A percentile compares a stretch with the other conserved stretches of the same genome.
phyloP scores from a whole-genome alignment of 306 rosid genomes.

The Acacia confusa region DNA sequence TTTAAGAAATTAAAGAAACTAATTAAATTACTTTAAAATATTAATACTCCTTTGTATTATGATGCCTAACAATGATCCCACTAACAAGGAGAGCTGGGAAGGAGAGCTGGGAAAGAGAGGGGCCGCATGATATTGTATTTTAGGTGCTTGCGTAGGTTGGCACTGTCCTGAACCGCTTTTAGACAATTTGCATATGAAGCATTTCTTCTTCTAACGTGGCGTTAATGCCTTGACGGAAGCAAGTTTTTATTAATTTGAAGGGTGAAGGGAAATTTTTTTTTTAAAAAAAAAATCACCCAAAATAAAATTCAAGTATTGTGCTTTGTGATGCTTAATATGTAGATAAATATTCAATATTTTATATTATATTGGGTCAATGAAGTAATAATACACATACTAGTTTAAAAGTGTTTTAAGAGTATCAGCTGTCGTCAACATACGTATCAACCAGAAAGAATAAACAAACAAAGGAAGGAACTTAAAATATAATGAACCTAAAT shows the following conservation, averaged over 20 bases:
- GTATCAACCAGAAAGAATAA: not conserved
- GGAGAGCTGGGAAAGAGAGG: not conserved
- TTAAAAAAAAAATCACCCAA: no score
- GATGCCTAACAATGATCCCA: not conserved
- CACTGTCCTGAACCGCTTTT: not conserved
- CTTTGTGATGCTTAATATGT: no score
- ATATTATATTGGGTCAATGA: not conserved
- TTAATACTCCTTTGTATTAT: no score
- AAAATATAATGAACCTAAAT: not conserved
- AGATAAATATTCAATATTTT: no score
- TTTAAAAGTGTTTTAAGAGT: not conserved
- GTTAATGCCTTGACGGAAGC: not conserved
- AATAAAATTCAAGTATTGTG: no score
- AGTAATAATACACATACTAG: not conserved
- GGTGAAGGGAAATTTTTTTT: no score
- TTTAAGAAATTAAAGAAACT: no score
- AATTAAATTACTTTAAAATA: no score
- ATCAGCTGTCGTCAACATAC: not conserved
- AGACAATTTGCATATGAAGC: not conserved
- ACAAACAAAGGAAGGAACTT: not conserved
- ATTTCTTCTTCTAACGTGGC: not conserved
- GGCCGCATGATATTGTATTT: not conserved
- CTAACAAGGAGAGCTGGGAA: not conserved
- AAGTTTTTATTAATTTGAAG: not conserved
- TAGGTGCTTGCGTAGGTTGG: not conserved